A percentile compares a stretch with the other conserved stretches of the same genome.
These are phyloP conservation scores for Solanum paucissectum DNA, from an alignment of 257 asterid genomes.

Conservation along the genomic window DNA sequence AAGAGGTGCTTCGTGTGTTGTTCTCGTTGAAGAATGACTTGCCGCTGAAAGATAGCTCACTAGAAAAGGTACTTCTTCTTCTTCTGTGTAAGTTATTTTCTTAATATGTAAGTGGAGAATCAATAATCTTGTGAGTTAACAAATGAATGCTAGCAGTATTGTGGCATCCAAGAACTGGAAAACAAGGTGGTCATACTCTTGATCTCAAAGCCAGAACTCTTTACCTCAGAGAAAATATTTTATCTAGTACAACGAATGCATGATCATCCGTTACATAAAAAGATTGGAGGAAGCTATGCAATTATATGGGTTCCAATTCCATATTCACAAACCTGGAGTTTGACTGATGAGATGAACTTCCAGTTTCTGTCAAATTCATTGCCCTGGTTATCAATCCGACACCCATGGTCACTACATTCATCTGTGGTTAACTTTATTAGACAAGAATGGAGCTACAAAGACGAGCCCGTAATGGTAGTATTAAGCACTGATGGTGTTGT, in stretches of 20 bases:
- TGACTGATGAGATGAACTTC: constrained; percentile 23
- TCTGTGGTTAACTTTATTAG: constrained; percentile 28
- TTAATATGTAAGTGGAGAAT: not conserved
- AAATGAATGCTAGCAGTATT: constrained; percentile 10
- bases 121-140: not conserved
- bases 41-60: constrained; percentile 35
- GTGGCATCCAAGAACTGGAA: constrained; percentile 38
- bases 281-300: constrained; percentile 17
- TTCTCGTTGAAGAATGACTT: constrained; percentile 28
- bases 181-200: constrained; percentile 54
- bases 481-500: constrained; percentile 34
- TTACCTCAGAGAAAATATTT: constrained; percentile 35
- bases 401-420: constrained; percentile 47
- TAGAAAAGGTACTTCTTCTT: constrained; percentile 25
- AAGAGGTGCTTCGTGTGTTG: constrained; percentile 35
- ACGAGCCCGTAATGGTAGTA: constrained; percentile 42
- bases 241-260: constrained; percentile 40
- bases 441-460: constrained; percentile 39
- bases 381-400: constrained; percentile 49
- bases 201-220: constrained; percentile 50
- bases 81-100: not conserved
- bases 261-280: constrained; percentile 17
- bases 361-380: constrained; percentile 33
- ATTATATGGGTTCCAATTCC: constrained; percentile 55
- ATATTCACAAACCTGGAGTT: constrained; percentile 30